Evolutionary conservation across 2,329 filamentous ascomycete species (phyloP).

Genomic region (Leptosphaerulina australis): DNA sequence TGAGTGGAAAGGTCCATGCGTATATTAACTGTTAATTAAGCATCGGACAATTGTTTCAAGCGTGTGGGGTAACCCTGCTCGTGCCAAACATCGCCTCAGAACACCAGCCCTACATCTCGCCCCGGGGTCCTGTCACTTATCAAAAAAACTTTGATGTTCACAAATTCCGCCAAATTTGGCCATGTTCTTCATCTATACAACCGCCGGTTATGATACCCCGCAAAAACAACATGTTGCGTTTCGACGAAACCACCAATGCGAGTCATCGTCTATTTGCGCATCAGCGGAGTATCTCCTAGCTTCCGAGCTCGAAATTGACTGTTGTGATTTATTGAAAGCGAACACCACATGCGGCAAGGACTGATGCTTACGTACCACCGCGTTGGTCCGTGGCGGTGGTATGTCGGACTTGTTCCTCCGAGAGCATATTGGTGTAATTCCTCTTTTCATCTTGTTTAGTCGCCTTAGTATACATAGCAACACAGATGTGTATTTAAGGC

Average conservation of each 20-base stretch:
- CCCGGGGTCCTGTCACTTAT: conserved; percentile 3
- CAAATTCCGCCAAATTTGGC: neutral
- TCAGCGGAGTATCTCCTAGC: neutral
- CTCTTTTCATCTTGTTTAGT: conserved; percentile 17
- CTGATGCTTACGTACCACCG: conserved; percentile 10
- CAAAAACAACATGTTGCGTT: conserved; percentile 4
- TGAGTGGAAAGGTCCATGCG: conserved; percentile 9
- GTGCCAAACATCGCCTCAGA: conserved; percentile 10
- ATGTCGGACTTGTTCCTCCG: conserved; percentile 8
- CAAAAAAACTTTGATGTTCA: conserved; percentile 9
- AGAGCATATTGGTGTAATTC: conserved; percentile 9
- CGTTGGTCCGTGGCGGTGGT: conserved; percentile 10
- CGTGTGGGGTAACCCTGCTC: conserved; percentile 19
- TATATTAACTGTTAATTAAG: conserved; percentile 31
- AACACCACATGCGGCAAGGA: conserved; percentile 11
- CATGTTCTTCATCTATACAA: conserved; percentile 2
- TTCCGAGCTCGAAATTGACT: conserved; percentile 1
- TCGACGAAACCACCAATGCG: conserved; percentile 24
- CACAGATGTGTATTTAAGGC: conserved; percentile 19
- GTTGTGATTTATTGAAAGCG: neutral
- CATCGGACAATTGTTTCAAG: conserved; percentile 28
- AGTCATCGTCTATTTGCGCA: neutral
- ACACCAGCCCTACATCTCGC: conserved; percentile 8
- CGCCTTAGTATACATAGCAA: neutral
- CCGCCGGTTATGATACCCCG: conserved; percentile 15